Conservation (phyloP, 164 flowering plant genomes). For the Vitis vinifera region ASM3070453v1 NC_081821.1:1073501-1074000, state of each 20-base stretch:
- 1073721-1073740: constrained; percentile 7
- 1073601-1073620: not conserved
- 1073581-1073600: too few species aligned
- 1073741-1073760: constrained; percentile 25
- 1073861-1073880: constrained; percentile 10
- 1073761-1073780: constrained; percentile 31
- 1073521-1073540: not conserved
- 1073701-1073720: constrained; percentile 15
- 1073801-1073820: constrained; percentile 19
- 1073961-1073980: constrained; percentile 9
- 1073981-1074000: constrained; percentile 11
- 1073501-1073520: too few species aligned
- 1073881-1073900: constrained; percentile 1
- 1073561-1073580: too few species aligned
- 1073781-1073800: constrained; percentile 23
- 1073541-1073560: not conserved
- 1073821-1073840: constrained; percentile 8
- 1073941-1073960: constrained; percentile 7
- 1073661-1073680: constrained; percentile 16
- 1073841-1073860: constrained; percentile 16
- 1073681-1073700: constrained; percentile 14
- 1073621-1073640: constrained; percentile 29
- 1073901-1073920: constrained; percentile 8
- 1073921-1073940: constrained; percentile 3
- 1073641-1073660: constrained; percentile 10